Evolutionary conservation across 2,329 filamentous ascomycete genomes (phyloP).

Genomic region (Fusarium citri): DNA sequence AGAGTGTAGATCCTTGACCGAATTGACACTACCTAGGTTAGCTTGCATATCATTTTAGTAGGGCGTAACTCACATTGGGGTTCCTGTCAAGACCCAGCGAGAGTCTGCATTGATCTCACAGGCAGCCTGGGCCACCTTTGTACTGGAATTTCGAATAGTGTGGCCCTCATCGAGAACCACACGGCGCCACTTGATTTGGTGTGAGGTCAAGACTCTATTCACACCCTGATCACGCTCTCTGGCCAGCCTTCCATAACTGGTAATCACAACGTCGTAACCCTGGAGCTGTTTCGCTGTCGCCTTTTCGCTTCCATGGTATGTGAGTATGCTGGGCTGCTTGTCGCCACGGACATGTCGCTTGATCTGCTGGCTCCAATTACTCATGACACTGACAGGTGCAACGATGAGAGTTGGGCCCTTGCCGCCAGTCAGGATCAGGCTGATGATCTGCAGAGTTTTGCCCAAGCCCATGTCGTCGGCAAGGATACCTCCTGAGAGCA

Average conservation of each 20-base stretch:
- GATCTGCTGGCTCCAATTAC: constrained; percentile 88
- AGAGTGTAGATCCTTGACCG: constrained; percentile 82
- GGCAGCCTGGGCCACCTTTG: constrained; percentile 77
- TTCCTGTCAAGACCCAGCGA: constrained; percentile 83
- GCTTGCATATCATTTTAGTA: background rate
- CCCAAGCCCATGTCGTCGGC: constrained; percentile 93
- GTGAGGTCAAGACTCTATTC: constrained; percentile 54
- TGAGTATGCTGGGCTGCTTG: constrained; percentile 73
- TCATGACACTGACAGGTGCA: constrained; percentile 87
- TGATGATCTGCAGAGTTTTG: constrained; percentile 89
- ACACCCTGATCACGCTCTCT: constrained; percentile 68
- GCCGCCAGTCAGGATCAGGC: constrained; percentile 72
- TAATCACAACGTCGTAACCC: constrained; percentile 81
- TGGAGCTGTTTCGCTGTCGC: constrained; percentile 67
- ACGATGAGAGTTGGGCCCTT: constrained; percentile 79
- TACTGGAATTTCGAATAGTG: constrained; percentile 79
- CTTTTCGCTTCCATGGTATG: constrained; percentile 77
- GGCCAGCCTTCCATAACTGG: constrained; percentile 82
- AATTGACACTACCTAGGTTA: constrained; percentile 72
- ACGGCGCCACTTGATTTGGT: constrained; percentile 74
- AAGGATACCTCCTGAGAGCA: constrained; percentile 85
- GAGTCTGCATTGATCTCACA: constrained; percentile 75
- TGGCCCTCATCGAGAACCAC: constrained; percentile 88
- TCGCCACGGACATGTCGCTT: constrained; percentile 74
- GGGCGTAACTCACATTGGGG: constrained; percentile 73